Evolutionary conservation across 2,329 filamentous ascomycete genomes (phyloP), one percentile per base, ranked within the genome.

Genomic region (Passalora sequoiae): DNA sequence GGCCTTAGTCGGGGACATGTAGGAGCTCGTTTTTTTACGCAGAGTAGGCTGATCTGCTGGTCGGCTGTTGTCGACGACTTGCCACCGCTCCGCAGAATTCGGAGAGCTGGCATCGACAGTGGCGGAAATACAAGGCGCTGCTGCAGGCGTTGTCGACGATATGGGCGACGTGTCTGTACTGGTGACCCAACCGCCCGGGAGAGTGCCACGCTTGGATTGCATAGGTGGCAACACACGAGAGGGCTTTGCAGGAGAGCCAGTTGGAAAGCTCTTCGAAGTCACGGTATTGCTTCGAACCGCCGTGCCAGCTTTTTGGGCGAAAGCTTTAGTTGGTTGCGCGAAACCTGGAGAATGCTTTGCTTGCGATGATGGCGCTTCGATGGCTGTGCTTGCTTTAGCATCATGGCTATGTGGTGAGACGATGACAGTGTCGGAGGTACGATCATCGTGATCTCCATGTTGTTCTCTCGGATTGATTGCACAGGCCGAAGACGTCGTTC

Each of bases 1-100:
- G 3, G 59, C 57, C 21, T 54, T 56, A 4, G 60, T 63, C 3
- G 60, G 59, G 16, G 57, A 56, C 59, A 60, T 62, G 45, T 59
- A 61, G 4, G 57, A 58, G 47, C 51, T 58, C 13, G 44, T 49
- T 50, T 60, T 59, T 48, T 61, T 61, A 15, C 50, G 53, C 3
- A 54, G 20, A 24, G 20, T 29, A 15, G 38, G 39, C 4, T 50
- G 42, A 6, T 12, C 6, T 27, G 16, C 17, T 20, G 28, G 27
- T 6, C 21, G 9, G 20, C 12, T 36, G 4, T 21, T 5, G 8
- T 16, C 8, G 33, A 36, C 9, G 19, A 36, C 4, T 24, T 36
- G 33, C 33, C 33, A 36, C 6, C 33, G 33, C 10, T 36, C 33
- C 8, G 19, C n/a, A 6, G 33, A 36, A 9, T 17, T 12, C 24